Evolutionary conservation across 2,329 filamentous ascomycete genomes (phyloP), one percentile per base, ranked within the genome.

Genomic region (Monosporascus sp.): DNA sequence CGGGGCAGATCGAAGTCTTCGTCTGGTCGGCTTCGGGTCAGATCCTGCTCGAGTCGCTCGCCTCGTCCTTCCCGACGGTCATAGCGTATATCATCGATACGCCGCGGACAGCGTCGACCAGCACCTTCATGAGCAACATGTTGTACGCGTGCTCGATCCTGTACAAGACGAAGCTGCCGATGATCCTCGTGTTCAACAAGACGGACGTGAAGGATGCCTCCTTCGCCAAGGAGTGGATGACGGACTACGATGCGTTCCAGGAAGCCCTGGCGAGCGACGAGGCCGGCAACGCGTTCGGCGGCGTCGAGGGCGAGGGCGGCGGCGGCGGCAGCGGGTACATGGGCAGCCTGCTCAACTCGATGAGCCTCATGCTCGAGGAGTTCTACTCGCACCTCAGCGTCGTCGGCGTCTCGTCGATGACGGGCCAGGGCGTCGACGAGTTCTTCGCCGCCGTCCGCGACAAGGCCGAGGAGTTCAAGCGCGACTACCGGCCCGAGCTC

Each of bases 101-200:
- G 2, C 94, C 95, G 3, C 86, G 94, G 51, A 96, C 92, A 15
- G 85, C 88, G 37, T 96, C 90, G 39, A 97, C 94, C 0, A 92
- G 88, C 58, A 99, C 94, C 0, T 99, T 99, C 73, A 99, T 99
- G 94, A 95, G 89, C 70, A 99, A 99, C 74, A 99, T 99, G 94
- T 85, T 99, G 44, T 99, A 99, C 72, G 94, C 94, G 22, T 97
- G 94, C 78, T 96, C 89, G 55, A 99, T 99, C 59, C 82, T 99
- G 17, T 99, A 99, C 82, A 97, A 97, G 77, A 97, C 93, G 2
- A 96, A 96, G 70, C 79, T 99, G 0, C 94, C 94, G 24, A 99
- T 99, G 94, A 95, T 99, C 51, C 76, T 99, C 7, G 94, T 99
- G 11, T 97, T 99, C 79, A 99, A 99, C 78, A 99, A 99, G 77